Conservation (phyloP, 1,139 yeast species). For the Candida sojae region DNA sequence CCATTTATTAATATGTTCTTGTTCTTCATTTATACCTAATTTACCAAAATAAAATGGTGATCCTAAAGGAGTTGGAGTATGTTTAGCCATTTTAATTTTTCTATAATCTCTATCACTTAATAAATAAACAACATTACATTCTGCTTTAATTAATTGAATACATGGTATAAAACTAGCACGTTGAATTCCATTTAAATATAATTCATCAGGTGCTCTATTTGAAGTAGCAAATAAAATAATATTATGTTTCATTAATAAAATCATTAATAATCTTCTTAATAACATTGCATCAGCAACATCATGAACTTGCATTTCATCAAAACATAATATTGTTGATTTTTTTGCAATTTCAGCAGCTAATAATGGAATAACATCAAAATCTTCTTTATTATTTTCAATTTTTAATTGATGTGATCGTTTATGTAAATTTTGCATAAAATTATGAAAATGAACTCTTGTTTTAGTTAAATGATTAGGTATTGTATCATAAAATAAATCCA, state of each 20-base stretch:
- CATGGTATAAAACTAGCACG: conserved; percentile 90
- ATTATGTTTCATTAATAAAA: conserved; percentile 62
- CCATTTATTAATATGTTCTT: conserved; percentile 76
- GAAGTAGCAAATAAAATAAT: conserved; percentile 90
- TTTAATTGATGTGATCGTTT: conserved; percentile 81
- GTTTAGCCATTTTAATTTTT: conserved; percentile 42
- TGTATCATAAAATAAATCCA: conserved; percentile 90
- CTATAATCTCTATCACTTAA: conserved; percentile 94
- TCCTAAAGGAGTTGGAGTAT: conserved; percentile 52
- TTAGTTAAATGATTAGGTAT: conserved; percentile 77
- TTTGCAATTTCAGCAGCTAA: conserved; percentile 84
- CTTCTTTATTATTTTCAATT: conserved; percentile 53
- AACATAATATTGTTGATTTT: conserved; percentile 77
- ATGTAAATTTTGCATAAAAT: conserved; percentile 93
- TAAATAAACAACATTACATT: conserved; percentile 75
- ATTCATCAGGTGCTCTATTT: conserved; percentile 91
- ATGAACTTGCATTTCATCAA: conserved; percentile 95
- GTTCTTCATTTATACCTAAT: conserved; percentile 54
- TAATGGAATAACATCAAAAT: conserved; percentile 80
- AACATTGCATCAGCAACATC: conserved; percentile 99
- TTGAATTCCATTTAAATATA: conserved; percentile 91
- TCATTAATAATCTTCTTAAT: conserved; percentile 69
- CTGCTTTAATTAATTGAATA: conserved; percentile 71
- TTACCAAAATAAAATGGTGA: conserved; percentile 69
- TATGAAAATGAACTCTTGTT: conserved; percentile 88